phyloP scores from a whole-genome alignment of 2,329 filamentous ascomycete genomes.

The Aspergillus neotritici region DNA sequence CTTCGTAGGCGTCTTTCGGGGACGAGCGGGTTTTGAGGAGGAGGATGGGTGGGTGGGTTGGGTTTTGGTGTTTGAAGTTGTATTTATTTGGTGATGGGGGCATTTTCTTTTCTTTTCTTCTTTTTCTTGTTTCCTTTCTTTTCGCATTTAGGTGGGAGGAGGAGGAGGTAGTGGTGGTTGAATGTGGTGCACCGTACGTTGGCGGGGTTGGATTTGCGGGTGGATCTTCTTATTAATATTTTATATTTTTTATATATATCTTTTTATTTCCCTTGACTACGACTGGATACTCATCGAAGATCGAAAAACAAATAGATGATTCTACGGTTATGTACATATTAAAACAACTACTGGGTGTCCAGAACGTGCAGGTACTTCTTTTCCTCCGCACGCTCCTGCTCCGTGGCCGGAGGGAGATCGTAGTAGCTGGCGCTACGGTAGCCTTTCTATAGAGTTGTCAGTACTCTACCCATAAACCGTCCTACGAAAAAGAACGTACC shows the following conservation, averaged over 20 bases:
- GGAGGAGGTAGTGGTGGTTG: background rate
- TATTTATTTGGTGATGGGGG: background rate
- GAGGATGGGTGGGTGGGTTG: slow-evolving; percentile 31
- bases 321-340: slow-evolving; percentile 40
- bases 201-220: slow-evolving; percentile 1
- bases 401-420: slow-evolving; percentile 88
- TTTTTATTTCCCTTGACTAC: too few relatives aligned
- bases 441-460: slow-evolving; percentile 59
- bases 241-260: background rate
- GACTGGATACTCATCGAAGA: too few relatives aligned
- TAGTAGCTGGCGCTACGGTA: slow-evolving; percentile 86
- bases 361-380: slow-evolving; percentile 95
- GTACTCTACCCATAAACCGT: background rate
- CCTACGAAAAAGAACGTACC: slow-evolving; percentile 49
- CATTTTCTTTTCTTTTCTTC: slow-evolving; percentile 1
- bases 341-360: slow-evolving; percentile 65
- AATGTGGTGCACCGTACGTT: background rate
- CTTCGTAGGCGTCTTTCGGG: slow-evolving; percentile 42
- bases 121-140: slow-evolving; percentile 1
- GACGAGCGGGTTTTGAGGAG: slow-evolving; percentile 46
- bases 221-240: background rate
- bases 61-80: background rate
- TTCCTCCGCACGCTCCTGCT: slow-evolving; percentile 90
- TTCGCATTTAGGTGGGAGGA: background rate
- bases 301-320: slow-evolving; percentile 32